Evolutionary conservation across 345 rosid genomes (phyloP), one percentile per base, ranked within the genome.

Genomic region (Citrus reticulata): DNA sequence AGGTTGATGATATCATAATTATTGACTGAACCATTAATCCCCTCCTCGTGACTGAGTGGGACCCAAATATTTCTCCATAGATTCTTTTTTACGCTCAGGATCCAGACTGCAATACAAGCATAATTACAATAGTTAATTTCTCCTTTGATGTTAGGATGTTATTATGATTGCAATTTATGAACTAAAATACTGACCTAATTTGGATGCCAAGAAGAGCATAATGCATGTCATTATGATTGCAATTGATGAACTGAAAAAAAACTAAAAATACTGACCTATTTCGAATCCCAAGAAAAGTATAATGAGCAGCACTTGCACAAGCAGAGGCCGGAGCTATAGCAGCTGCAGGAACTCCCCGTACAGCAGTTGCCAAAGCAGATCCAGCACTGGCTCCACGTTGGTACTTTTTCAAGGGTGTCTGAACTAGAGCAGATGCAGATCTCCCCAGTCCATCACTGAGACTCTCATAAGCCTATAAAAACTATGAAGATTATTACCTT

Each of bases 11-110:
- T 63, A 63, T 62, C 78, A 66, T 25, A 10, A 35, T 66, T n/a
- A 34, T 55, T 13, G 54, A 34, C 42, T 22, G 54, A 27, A 29
- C 46, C 76, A 80, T 82, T 83, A 78, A 72, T 85, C 81, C 72
- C 78, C 78, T 49, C 87, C 87, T 40, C 68, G 80, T 5, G 85
- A 85, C 75, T 79, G 84, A 74, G 86, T 72, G 25, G 97, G 95
- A 73, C 95, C 99, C 77, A 89, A 83, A 85, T 96, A 96, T 80
- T 96, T 96, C 88, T 96, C 97, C 91, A 93, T 90, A n/a, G 97
- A 96, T 83, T 96, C 99, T 83, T 91, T 93, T 83, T 94, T 96
- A 84, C 78, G 99, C 77, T 90, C 97, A 70, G 97, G 97, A 86
- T 96, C 97, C 79, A 96, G 99, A 87, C 99, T 96, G 94, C 83